A percentile compares a stretch with the other conserved stretches of the same genome.
Evolutionary conservation across 768 basidiomycete species (phyloP).

Genomic region (Pulveroboletus sp.): DNA sequence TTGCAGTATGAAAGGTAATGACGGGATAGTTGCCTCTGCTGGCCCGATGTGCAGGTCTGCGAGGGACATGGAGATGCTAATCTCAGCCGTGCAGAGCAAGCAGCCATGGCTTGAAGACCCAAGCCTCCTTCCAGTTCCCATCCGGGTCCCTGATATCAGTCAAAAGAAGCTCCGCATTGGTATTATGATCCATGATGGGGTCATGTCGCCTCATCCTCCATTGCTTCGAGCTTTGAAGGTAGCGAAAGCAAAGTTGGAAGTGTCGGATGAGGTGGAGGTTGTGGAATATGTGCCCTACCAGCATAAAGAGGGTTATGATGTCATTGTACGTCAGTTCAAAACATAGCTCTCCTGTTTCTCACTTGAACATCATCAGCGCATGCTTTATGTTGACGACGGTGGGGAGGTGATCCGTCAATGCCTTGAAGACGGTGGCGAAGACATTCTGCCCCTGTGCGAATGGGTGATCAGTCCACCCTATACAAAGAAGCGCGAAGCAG

Average conservation of each 20-base stretch:
- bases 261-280: constrained; percentile 32
- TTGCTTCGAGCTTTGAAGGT: constrained; percentile 37
- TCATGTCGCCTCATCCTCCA: constrained; percentile 40
- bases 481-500: constrained; percentile 22
- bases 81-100: constrained; percentile 21
- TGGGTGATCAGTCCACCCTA: constrained; percentile 31
- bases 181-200: constrained; percentile 32
- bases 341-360: neutral
- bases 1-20: constrained; percentile 24
- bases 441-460: constrained; percentile 32
- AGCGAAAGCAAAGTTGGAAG: constrained; percentile 33
- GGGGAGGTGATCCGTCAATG: constrained; percentile 25
- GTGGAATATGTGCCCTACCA: constrained; percentile 33
- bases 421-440: constrained; percentile 31
- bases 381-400: constrained; percentile 38
- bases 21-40: constrained; percentile 4
- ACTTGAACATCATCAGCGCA: constrained; percentile 19
- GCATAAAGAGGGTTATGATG: constrained; percentile 31
- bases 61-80: constrained; percentile 23
- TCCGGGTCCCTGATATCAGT: constrained; percentile 20
- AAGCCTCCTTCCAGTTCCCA: constrained; percentile 27
- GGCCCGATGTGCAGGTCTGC: constrained; percentile 29
- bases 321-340: constrained; percentile 25
- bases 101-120: constrained; percentile 42
- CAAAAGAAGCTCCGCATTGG: constrained; percentile 29